These are phyloP conservation scores for Cystofilobasidium bisporidii DNA, from an alignment of 768 basidiomycete genomes.

Conservation along the genomic window DNA sequence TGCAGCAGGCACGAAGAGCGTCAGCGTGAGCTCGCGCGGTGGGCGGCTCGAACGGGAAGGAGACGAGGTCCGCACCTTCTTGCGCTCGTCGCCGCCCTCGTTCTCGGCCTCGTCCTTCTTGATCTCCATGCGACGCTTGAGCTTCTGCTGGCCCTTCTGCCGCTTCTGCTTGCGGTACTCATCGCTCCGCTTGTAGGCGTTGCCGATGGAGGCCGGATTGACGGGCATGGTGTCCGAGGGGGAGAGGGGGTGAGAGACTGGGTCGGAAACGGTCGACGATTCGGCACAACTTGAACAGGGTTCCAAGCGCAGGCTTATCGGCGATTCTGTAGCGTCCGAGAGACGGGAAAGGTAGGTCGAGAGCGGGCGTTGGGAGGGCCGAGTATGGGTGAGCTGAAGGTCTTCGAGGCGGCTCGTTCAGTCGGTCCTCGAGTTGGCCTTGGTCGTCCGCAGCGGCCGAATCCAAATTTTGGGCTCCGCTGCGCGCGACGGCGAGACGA, in stretches of 20 bases:
- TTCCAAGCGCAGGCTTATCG: too few species aligned
- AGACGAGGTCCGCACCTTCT: slow-evolving; percentile 72
- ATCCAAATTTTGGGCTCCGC: neutral
- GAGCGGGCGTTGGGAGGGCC: too few species aligned
- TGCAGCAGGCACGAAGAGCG: slow-evolving; percentile 35
- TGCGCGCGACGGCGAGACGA: neutral
- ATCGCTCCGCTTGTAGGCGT: slow-evolving; percentile 80
- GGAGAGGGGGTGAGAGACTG: too few species aligned
- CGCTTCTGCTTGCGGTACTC: slow-evolving; percentile 62
- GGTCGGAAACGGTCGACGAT: too few species aligned
- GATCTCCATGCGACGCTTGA: slow-evolving; percentile 62
- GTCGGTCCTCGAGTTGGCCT: neutral
- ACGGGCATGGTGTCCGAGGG: slow-evolving; percentile 27
- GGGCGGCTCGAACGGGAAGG: too few species aligned
- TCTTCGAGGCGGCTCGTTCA: too few species aligned
- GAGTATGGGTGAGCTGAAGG: neutral
- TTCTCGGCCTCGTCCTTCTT: slow-evolving; percentile 35
- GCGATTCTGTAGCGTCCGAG: too few species aligned
- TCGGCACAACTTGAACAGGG: too few species aligned
- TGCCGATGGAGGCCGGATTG: slow-evolving; percentile 50
- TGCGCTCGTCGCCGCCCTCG: slow-evolving; percentile 44
- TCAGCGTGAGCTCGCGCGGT: slow-evolving; percentile 5
- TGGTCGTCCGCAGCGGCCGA: neutral
- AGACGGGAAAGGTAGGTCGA: too few species aligned
- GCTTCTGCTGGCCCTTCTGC: slow-evolving; percentile 67